Evolutionary conservation across 768 basidiomycete genomes (phyloP), one percentile per base, ranked within the genome.

Genomic region (Leccinellum albellum): DNA sequence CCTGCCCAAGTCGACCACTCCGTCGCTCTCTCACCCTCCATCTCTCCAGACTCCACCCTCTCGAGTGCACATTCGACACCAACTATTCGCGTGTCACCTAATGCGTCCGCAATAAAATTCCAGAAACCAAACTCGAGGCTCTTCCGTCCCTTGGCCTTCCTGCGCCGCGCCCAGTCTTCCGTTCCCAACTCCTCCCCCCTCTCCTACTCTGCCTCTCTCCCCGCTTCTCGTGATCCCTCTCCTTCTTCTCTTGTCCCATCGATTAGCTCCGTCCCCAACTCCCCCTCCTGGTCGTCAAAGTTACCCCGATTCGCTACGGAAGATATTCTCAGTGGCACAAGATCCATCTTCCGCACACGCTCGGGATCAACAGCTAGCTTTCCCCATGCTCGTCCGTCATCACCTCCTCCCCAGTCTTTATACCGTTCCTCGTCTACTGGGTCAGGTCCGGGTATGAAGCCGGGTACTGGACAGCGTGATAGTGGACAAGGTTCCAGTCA

Each of bases 281-380:
- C 61, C 5, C 69, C 67, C 2, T 52, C 53, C 20, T 58, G 44
- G 2, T 40, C 60, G 7, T 5, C 47, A 40, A 64, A 50, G 21
- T 59, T 63, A 21, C 42, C 53, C 20, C 66, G 61, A 20, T 54
- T 70, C n/a, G 64, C 66, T 10, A 55, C 63, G 21, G 75, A 75
- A 33, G 70, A 75, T 35, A 51, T 73, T 15, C 57, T 73, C 21
- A 62, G 71, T 17, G 66, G 71, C 20, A 54, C 68, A 29, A 71
- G 61, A 46, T 64, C 68, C 3, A 57, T 77, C 50, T 70, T 74
- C 59, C 66, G 72, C 47, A 0, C 58, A 6, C 68, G 64, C 33
- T 61, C 68, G 7, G 63, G 59, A 3, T 70, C 68, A 10, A 3
- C 57, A 0, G 52, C 37, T 4, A 48, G 49, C 10, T 3, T 53